Evolutionary conservation across 495 filamentous ascomycete species (phyloP), one percentile per base, ranked within the genome.

Genomic region (Cenococcum geophilum): DNA sequence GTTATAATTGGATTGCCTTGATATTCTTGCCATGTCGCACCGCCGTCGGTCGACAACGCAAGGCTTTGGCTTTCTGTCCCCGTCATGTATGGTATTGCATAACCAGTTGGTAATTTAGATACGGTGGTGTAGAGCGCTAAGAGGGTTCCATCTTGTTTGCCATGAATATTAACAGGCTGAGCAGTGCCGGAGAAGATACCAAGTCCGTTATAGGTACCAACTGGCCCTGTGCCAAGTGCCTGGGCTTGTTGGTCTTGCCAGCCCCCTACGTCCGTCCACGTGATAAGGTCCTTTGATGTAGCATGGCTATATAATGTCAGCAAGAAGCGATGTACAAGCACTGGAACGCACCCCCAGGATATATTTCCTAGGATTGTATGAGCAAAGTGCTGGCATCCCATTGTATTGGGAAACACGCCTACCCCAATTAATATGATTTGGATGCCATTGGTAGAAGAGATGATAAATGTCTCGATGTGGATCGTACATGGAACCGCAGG

Each of bases 181-280:
- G 78, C 67, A 43, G 78, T 80, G 3, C 81, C 82, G 1, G 77
- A 78, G 59, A 84, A 84, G 9, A 83, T 69, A 0, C 81, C 81
- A 1, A 75, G 72, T 3, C 68, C 58, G 61, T 84, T 78, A 60
- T 83, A 82, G 12, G 62, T 64, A 14, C 72, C 70, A 27, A 58
- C 48, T 5, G 65, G 52, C 12, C 68, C 65, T 14, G 72, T 67
- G 18, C 68, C 73, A 20, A 75, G 55, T 9, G 66, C 66, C 35
- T 64, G 61, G 8, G 74, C 68, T 18, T 76, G 61, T 2, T 69
- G 67, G 10, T 52, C 75, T 60, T 74, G 59, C 76, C 76, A 77
- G 1, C 67, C 70, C 12, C 63, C 56, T 5, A 71, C 61, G 45
- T 76, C 73, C n/a, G 61, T 65, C 74, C 74, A 76, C 12, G 64